Conservation (phyloP, 2,329 filamentous ascomycete species). For the Teratosphaeria viscida region DNA sequence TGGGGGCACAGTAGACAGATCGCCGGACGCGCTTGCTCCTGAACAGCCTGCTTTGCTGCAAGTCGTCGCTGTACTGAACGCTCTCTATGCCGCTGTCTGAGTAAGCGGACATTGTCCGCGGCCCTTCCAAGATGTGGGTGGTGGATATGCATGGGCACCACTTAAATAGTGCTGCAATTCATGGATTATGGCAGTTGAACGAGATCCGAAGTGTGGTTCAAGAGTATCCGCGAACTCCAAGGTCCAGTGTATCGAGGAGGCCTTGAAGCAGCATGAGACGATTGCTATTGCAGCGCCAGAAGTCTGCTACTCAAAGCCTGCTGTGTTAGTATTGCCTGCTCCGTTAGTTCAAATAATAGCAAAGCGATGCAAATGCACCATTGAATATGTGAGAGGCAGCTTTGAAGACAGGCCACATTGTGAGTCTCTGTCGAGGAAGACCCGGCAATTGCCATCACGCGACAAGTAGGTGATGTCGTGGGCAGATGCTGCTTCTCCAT, state of each 20-base stretch:
- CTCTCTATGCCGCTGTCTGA: not conserved
- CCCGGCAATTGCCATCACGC: not conserved
- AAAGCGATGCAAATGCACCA: not conserved
- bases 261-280: not conserved
- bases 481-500: constrained; percentile 2
- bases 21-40: not conserved
- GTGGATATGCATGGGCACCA: not conserved
- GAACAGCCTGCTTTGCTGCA: not conserved
- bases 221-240: not conserved
- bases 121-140: not conserved
- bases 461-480: not conserved
- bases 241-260: not conserved
- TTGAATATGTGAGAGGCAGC: not conserved
- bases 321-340: not conserved
- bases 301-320: not conserved
- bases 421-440: not conserved
- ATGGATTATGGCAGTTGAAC: not conserved
- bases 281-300: not conserved
- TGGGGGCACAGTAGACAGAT: not conserved
- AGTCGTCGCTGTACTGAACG: not conserved
- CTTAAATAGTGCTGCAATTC: not conserved
- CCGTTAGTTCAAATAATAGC: not conserved
- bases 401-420: not conserved
- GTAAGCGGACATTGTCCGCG: not conserved
- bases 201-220: not conserved